These are phyloP conservation scores for Pythium chondricola DNA, from an alignment of 352 stramenopile species.

Conservation along the genomic window DNA sequence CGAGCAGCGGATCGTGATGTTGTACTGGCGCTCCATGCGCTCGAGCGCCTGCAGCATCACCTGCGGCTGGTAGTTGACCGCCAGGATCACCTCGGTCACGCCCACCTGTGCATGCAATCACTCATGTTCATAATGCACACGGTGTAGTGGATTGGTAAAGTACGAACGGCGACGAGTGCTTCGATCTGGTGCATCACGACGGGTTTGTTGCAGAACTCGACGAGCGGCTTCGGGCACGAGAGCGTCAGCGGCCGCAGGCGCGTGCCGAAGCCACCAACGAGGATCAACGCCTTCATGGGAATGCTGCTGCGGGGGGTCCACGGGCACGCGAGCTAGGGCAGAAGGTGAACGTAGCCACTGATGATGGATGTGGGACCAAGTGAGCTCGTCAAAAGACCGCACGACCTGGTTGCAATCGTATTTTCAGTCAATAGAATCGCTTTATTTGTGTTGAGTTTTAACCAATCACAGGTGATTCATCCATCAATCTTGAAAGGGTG, in stretches of 20 bases:
- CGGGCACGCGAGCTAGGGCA: no score
- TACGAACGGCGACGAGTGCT: conserved; percentile 66
- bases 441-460: no score
- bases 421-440: no score
- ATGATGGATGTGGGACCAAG: no score
- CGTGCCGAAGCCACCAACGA: conserved; percentile 88
- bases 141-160: not conserved
- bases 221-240: conserved; percentile 85
- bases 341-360: no score
- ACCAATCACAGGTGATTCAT: no score
- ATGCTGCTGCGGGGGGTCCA: no score
- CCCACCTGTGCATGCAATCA: conserved; percentile 43
- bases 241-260: conserved; percentile 85
- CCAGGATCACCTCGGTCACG: conserved; percentile 85
- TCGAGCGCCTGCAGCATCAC: conserved; percentile 80
- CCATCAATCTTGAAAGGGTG: no score
- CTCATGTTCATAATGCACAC: not conserved
- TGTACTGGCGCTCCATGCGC: conserved; percentile 82
- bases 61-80: conserved; percentile 88
- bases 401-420: no score
- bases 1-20: conserved; percentile 88
- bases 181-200: conserved; percentile 89
- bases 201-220: conserved; percentile 91
- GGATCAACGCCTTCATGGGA: conserved; percentile 92
- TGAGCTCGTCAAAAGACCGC: no score